phyloP scores from a whole-genome alignment of 495 filamentous ascomycete genomes.

The Podospora anserina region DNA sequence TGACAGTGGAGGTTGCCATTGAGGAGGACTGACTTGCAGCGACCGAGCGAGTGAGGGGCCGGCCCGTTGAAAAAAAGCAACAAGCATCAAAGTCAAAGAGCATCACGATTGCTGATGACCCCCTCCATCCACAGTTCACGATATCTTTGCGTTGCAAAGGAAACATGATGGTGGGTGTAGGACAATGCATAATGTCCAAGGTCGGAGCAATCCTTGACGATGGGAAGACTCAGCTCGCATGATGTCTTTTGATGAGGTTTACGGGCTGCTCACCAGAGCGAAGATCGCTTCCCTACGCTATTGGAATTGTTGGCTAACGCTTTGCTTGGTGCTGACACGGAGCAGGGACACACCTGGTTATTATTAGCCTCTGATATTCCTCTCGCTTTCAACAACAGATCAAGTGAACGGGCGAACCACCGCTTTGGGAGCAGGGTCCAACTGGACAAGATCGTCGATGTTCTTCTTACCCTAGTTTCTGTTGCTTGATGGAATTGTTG shows the following conservation, averaged over 20 bases:
- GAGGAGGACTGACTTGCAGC: constrained; percentile 1
- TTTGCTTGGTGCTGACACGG: neutral
- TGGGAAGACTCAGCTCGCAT: neutral
- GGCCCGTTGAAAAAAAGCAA: constrained; percentile 6
- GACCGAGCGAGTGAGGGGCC: constrained; percentile 1
- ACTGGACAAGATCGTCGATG: neutral
- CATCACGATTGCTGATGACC: neutral
- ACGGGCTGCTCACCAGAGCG: neutral
- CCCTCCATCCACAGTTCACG: neutral
- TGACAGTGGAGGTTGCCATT: neutral
- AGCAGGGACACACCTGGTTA: neutral
- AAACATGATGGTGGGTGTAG: no score
- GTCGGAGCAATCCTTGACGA: neutral
- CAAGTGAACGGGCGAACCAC: neutral
- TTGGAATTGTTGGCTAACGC: neutral
- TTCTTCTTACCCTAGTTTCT: neutral
- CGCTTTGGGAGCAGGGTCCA: neutral
- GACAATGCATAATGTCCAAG: neutral
- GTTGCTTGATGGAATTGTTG: neutral
- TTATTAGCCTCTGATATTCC: neutral
- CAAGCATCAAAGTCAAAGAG: constrained; percentile 1
- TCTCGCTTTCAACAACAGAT: neutral
- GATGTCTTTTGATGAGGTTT: no score
- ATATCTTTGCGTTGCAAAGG: neutral
- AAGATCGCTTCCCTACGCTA: neutral